Evolutionary conservation across 2,329 filamentous ascomycete genomes (phyloP).

Genomic region (Talaromyces albobiverticillius): DNA sequence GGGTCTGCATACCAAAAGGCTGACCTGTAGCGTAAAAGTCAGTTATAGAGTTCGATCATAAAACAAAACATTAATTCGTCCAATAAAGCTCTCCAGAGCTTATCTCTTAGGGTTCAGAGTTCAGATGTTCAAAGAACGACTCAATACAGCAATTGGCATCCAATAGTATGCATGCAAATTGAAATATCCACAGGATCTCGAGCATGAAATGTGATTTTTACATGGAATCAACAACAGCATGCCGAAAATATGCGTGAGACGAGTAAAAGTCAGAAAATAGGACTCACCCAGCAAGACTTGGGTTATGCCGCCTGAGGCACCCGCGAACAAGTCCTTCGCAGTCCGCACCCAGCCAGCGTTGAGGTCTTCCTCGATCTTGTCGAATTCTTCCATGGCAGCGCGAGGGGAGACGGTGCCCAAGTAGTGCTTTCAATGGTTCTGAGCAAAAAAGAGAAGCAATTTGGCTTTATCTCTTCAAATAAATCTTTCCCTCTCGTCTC

Average conservation of each 20-base stretch:
- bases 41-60: conserved; percentile 19
- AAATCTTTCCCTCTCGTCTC: too few species aligned
- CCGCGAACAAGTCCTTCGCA: conserved; percentile 85
- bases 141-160: conserved; percentile 4
- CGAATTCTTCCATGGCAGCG: conserved; percentile 27
- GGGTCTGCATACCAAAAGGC: conserved; percentile 60
- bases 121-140: too few species aligned
- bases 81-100: too few species aligned
- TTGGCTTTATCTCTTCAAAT: conserved; percentile 7
- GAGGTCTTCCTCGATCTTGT: conserved; percentile 34
- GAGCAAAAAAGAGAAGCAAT: background rate
- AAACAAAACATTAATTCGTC: background rate
- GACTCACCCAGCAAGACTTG: conserved; percentile 86
- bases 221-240: background rate
- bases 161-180: background rate
- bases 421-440: background rate
- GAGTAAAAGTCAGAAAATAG: background rate
- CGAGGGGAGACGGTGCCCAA: background rate
- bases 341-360: conserved; percentile 53
- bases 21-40: conserved; percentile 50
- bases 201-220: background rate
- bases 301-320: conserved; percentile 85
- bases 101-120: background rate
- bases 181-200: background rate
- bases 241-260: background rate